Conservation (phyloP, 805 yeast genomes). For the Candida berthetii region DNA sequence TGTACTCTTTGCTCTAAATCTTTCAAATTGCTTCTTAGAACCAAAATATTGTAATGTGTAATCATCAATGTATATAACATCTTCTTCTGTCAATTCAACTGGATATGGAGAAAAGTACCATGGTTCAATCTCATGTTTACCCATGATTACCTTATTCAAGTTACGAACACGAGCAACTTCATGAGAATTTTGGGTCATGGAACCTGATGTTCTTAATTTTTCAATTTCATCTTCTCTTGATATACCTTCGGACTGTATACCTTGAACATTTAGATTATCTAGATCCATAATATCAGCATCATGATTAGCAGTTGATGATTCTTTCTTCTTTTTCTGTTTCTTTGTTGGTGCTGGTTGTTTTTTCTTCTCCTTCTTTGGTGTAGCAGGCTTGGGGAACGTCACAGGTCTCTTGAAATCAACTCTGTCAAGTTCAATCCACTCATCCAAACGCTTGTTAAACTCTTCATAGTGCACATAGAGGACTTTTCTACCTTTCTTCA, state of each 20-base stretch:
- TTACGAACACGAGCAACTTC: conserved; percentile 92
- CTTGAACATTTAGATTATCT: conserved; percentile 82
- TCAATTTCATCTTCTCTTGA: conserved; percentile 90
- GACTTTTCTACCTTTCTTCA: conserved; percentile 68
- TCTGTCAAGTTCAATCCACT: conserved; percentile 76
- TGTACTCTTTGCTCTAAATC: conserved; percentile 84
- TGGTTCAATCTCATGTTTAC: conserved; percentile 90
- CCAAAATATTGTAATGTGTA: conserved; percentile 87
- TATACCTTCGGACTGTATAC: conserved; percentile 60
- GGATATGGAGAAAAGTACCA: conserved; percentile 99
- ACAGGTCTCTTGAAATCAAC: conserved; percentile 70
- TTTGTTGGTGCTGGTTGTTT: conserved; percentile 23
- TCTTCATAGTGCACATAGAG: conserved; percentile 94
- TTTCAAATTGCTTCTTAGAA: conserved; percentile 82
- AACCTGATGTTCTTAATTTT: conserved; percentile 88
- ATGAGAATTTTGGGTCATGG: conserved; percentile 86
- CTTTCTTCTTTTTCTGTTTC: conserved; percentile 28
- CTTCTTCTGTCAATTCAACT: conserved; percentile 87
- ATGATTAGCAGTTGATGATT: conserved; percentile 1
- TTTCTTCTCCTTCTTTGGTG: conserved; percentile 34
- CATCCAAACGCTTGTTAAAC: conserved; percentile 94
- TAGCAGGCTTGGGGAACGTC: conserved; percentile 59
- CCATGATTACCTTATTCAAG: conserved; percentile 71
- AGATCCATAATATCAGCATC: conserved; percentile 70
- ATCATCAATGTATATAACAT: conserved; percentile 85